These are phyloP conservation scores for Chamaecyparis obtusa DNA, from an alignment of 75 land plant genomes.

Conservation along the genomic window DNA sequence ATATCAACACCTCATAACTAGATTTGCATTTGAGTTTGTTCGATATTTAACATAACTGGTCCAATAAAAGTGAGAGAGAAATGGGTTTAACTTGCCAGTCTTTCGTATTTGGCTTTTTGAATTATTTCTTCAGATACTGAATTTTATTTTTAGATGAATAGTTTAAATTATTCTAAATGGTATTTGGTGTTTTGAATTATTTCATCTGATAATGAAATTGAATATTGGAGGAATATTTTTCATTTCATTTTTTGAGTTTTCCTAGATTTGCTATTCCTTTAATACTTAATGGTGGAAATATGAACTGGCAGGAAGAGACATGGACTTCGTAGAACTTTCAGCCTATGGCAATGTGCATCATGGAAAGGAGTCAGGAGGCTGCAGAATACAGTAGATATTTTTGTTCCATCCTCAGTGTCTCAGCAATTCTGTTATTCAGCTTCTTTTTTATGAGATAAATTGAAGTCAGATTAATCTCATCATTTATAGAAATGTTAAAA, in stretches of 20 bases:
- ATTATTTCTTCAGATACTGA: too few relatives aligned
- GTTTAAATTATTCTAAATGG: neutral
- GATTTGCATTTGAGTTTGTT: too few relatives aligned
- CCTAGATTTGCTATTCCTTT: neutral
- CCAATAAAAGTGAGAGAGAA: neutral
- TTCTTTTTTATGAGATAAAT: neutral
- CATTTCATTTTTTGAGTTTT: neutral
- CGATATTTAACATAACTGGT: too few relatives aligned
- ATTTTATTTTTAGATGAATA: too few relatives aligned
- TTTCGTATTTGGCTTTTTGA: too few relatives aligned
- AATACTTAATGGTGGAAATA: neutral
- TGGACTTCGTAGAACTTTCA: conserved; percentile 91
- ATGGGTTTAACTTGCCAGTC: neutral
- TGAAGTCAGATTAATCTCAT: neutral
- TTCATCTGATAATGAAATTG: neutral
- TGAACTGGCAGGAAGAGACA: conserved; percentile 70
- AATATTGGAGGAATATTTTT: neutral
- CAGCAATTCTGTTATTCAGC: neutral
- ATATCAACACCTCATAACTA: too few relatives aligned
- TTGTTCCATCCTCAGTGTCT: neutral
- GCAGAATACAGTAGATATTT: conserved; percentile 64
- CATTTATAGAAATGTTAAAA: neutral
- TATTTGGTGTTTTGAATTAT: neutral
- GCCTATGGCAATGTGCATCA: conserved; percentile 87
- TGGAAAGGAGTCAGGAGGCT: conserved; percentile 71